Conservation (phyloP, 306 rosid species). For the Pachyrhizus erosus region DNA sequence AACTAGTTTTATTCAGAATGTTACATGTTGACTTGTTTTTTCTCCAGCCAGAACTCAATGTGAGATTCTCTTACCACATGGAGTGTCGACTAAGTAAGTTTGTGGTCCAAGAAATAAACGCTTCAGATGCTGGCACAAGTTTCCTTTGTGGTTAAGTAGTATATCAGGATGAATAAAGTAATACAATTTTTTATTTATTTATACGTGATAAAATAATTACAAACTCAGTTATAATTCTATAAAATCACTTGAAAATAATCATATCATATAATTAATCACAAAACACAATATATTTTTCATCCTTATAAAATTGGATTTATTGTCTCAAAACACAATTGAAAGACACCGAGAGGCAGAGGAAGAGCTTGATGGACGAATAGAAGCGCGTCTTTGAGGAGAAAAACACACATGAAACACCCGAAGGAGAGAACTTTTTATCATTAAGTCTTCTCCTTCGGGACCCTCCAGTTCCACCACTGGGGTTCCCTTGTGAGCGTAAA, state of each 20-base stretch:
- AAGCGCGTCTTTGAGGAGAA: too few species aligned
- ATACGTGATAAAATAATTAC: not conserved
- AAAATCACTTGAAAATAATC: not conserved
- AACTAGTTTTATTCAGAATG: constrained; percentile 1
- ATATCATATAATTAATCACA: not conserved
- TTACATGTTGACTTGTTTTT: not conserved
- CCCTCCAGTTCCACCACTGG: too few species aligned
- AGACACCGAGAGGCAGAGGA: too few species aligned
- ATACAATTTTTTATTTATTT: not conserved
- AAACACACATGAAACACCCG: too few species aligned
- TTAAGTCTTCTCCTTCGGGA: too few species aligned
- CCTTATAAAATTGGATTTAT: too few species aligned
- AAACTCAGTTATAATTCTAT: not conserved
- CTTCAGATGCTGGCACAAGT: not conserved
- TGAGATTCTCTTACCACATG: constrained; percentile 37
- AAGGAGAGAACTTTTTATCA: too few species aligned
- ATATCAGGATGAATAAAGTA: too few species aligned
- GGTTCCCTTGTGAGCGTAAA: too few species aligned
- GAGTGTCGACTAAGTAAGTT: constrained; percentile 11
- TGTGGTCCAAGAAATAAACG: constrained; percentile 46
- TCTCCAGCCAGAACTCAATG: constrained; percentile 3
- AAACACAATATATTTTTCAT: too few species aligned
- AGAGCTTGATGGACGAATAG: too few species aligned
- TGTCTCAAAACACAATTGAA: too few species aligned
- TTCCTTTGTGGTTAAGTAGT: not conserved